These are phyloP conservation scores for Colletotrichum sp. DNA, from an alignment of 2,329 filamentous ascomycete genomes.

Conservation along the genomic window DNA sequence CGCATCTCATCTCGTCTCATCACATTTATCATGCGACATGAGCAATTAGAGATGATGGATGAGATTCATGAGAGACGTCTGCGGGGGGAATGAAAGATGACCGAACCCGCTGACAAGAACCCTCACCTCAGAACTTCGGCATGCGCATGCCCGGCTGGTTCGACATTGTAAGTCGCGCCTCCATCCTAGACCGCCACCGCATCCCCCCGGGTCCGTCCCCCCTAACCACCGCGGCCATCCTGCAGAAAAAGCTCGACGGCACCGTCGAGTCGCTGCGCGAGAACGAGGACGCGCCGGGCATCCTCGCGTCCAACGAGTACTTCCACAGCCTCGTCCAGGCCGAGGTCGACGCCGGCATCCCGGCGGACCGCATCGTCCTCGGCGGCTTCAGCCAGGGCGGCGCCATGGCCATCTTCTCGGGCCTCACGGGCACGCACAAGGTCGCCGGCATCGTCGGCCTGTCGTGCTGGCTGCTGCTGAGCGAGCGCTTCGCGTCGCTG, in stretches of 20 bases:
- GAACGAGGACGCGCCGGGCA: conserved; percentile 73
- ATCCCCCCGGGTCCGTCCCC: neutral
- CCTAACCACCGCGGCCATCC: neutral
- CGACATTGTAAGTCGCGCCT: conserved; percentile 65
- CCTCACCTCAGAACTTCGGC: conserved; percentile 66
- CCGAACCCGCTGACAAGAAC: neutral
- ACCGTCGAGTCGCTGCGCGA: conserved; percentile 32
- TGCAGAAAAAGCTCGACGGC: conserved; percentile 33
- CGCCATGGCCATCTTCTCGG: conserved; percentile 83
- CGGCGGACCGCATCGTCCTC: conserved; percentile 81
- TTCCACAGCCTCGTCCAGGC: conserved; percentile 80
- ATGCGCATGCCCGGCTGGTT: conserved; percentile 89
- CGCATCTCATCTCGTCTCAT: neutral
- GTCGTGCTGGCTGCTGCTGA: conserved; percentile 80
- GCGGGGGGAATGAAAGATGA: neutral
- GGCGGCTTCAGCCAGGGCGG: conserved; percentile 89
- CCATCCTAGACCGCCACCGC: neutral
- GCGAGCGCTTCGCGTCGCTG: conserved; percentile 47
- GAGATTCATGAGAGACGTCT: neutral
- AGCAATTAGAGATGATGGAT: neutral
- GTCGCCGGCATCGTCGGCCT: conserved; percentile 89
- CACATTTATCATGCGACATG: neutral
- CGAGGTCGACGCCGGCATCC: conserved; percentile 82
- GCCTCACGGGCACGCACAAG: conserved; percentile 75
- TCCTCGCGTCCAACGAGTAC: conserved; percentile 74